A percentile compares a stretch with the other conserved stretches of the same genome.
phyloP scores from a whole-genome alignment of 192 early-diverging fungal species.

The Coemansia sp. region DNA sequence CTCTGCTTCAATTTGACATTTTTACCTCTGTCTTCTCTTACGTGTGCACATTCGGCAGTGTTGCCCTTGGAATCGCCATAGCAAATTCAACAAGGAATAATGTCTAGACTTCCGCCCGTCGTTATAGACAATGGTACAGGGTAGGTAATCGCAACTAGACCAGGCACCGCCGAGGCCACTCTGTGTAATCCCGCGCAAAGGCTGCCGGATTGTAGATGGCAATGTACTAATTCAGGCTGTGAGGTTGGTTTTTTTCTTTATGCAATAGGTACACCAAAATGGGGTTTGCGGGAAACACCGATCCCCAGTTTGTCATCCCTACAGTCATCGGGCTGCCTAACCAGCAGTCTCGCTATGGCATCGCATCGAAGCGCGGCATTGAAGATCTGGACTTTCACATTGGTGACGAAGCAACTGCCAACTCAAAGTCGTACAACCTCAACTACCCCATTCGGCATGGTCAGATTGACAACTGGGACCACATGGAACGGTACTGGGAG shows the following conservation, averaged over 20 bases:
- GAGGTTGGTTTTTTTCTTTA: conserved; percentile 26
- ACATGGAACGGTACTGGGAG: conserved; percentile 99
- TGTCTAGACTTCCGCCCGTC: conserved; percentile 67
- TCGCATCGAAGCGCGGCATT: conserved; percentile 93
- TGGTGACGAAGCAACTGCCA: conserved; percentile 90
- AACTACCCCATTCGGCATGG: conserved; percentile 96
- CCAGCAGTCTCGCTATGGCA: conserved; percentile 59
- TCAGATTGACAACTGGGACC: conserved; percentile 99
- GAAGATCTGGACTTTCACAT: conserved; percentile 98
- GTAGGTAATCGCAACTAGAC: conserved; percentile 49
- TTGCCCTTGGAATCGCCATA: not conserved
- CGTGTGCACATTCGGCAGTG: not conserved
- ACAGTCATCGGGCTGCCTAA: conserved; percentile 77
- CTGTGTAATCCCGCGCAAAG: not conserved
- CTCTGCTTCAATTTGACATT: not conserved
- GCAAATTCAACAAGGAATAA: conserved; percentile 3
- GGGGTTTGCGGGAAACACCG: conserved; percentile 95
- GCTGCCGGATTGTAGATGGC: not conserved
- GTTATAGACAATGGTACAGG: conserved; percentile 99
- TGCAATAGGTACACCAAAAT: conserved; percentile 83
- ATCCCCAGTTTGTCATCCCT: conserved; percentile 97
- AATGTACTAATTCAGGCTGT: conserved; percentile 14
- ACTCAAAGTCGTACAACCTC: conserved; percentile 85
- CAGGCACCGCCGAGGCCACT: not conserved
- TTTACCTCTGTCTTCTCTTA: not conserved